Evolutionary conservation across 257 asterid genomes (phyloP), one percentile per base, ranked within the genome.

Genomic region (Penstemon barbatus): DNA sequence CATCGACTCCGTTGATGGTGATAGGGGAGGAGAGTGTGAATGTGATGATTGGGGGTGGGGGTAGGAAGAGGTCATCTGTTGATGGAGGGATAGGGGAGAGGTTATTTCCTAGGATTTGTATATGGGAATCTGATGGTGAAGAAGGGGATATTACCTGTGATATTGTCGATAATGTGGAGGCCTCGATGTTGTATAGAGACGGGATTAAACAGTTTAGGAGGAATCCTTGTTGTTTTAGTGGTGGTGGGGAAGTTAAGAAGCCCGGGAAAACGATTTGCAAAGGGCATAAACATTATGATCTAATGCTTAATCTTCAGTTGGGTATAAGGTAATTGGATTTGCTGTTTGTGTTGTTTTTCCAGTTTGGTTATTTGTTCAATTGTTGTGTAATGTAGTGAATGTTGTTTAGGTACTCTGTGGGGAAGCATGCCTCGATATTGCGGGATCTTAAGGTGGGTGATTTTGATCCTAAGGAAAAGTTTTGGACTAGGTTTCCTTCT

Each of bases 391-490:
- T 75, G 56, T 44, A 12, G 9, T 43, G n/a, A 4, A 13, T 51
- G 49, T 59, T 70, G 4, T 65, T 74, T 33, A 86, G 95, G 84
- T 79, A 88, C 48, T 76, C 92, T 7, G 87, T 78, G 0, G 95
- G 95, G 62, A 88, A 84, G 73, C 88, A 77, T 75, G 85, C 85
- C 73, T 84, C 89, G 0, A 61, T 69, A 3, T 4, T 62, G 52
- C 64, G 81, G 5, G 82, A 84, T 11, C 86, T 85, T 58, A 88
- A 82, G 74, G 56, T 15, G 10, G 75, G 76, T 55, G 92, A 83
- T 82, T 88, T 88, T 61, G 92, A 88, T 67, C 81, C 88, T 3
- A 83, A 80, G 72, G 90, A 85, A 77, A 88, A 85, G 74, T 85
- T 83, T 61, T 82, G 87, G 95, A 88, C 86, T 15, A 72, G 84